These are phyloP conservation scores for Hypoxylon fuscum DNA, from an alignment of 495 filamentous ascomycete species.

Conservation along the genomic window DNA sequence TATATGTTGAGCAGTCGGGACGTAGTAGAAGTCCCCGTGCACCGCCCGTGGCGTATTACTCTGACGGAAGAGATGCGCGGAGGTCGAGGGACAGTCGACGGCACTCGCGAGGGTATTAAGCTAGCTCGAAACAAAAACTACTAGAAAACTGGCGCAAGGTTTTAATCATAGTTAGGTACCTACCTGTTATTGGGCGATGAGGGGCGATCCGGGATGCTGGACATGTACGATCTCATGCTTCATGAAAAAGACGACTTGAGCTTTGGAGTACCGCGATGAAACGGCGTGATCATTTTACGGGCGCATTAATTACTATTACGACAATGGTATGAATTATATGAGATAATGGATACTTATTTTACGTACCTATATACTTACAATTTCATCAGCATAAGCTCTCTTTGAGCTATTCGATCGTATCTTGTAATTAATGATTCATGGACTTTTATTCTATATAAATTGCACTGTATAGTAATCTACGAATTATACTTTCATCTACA, in stretches of 20 bases:
- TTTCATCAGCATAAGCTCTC: background rate
- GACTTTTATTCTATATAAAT: too few relatives aligned
- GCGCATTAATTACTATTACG: background rate
- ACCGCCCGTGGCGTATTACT: slow-evolving; percentile 34
- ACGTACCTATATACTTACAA: background rate
- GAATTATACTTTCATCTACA: background rate
- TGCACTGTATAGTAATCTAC: too few relatives aligned
- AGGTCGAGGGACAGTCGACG: slow-evolving; percentile 34
- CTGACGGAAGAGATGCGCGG: slow-evolving; percentile 28
- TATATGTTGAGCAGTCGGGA: slow-evolving; percentile 19
- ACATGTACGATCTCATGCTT: slow-evolving; percentile 8
- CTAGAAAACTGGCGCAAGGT: background rate
- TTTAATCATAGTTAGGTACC: background rate
- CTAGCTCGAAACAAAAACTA: too few relatives aligned
- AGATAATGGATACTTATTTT: slow-evolving; percentile 8
- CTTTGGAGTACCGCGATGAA: background rate
- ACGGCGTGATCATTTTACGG: background rate
- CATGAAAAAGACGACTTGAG: background rate
- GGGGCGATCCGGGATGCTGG: too few relatives aligned
- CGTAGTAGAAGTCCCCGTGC: slow-evolving; percentile 39
- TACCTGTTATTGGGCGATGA: background rate
- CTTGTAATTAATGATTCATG: too few relatives aligned
- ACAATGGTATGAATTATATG: slow-evolving; percentile 15
- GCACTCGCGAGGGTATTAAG: slow-evolving; percentile 11
- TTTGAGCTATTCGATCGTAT: too few relatives aligned